A percentile compares a stretch with the other conserved stretches of the same genome.
These are phyloP conservation scores for Gamsiella multidivaricata DNA, from an alignment of 192 early-diverging fungal species.

Conservation along the genomic window DNA sequence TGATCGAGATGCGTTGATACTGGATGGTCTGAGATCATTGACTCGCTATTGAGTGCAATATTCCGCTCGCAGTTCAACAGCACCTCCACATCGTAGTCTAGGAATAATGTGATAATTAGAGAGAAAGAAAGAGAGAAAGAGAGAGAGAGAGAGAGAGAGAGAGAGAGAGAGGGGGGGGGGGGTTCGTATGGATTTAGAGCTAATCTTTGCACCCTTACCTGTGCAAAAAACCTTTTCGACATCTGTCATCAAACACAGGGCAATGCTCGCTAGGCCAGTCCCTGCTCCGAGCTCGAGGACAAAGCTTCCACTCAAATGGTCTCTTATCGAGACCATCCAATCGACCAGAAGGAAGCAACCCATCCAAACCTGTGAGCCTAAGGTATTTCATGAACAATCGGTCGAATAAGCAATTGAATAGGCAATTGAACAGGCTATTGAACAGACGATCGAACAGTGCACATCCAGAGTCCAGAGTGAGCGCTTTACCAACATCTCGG, in stretches of 20 bases:
- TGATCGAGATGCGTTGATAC: neutral
- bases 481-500: conserved; percentile 27
- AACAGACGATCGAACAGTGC: no score
- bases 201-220: conserved; percentile 11
- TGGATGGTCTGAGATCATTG: neutral
- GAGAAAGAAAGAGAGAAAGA: neutral
- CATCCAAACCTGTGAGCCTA: conserved; percentile 51
- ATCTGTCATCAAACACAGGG: neutral
- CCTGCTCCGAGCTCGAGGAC: conserved; percentile 36
- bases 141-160: no score
- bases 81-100: conserved; percentile 28
- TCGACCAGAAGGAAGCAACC: conserved; percentile 41
- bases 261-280: conserved; percentile 44
- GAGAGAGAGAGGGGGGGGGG: neutral
- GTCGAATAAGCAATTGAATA: neutral
- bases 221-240: conserved; percentile 28
- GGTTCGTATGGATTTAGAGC: neutral
- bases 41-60: conserved; percentile 5
- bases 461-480: no score
- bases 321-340: conserved; percentile 17
- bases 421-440: no score
- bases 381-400: neutral
- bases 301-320: neutral
- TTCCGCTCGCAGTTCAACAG: conserved; percentile 32
- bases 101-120: no score